phyloP scores from a whole-genome alignment of 352 stramenopile species.

The Peronosclerospora sorghi region DNA sequence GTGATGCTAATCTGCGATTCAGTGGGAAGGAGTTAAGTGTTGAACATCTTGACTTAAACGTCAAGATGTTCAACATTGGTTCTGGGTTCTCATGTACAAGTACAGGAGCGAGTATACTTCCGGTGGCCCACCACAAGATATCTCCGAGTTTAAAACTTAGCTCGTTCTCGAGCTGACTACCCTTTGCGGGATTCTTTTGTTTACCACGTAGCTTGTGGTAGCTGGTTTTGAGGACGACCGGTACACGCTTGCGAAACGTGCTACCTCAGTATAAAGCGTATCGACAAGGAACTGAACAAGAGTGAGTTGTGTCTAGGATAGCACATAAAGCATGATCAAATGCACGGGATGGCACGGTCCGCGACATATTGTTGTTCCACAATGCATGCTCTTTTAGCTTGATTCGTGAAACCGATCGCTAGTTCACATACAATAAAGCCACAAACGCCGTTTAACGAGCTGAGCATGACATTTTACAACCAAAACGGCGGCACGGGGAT shows the following conservation, averaged over 20 bases:
- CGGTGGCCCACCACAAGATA: conserved; percentile 79
- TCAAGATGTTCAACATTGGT: too few species aligned
- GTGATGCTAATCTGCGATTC: too few species aligned
- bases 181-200: conserved; percentile 22
- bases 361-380: conserved; percentile 31
- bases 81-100: neutral
- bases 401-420: conserved; percentile 5
- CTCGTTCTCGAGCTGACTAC: conserved; percentile 37
- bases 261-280: conserved; percentile 60
- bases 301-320: neutral
- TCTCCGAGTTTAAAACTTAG: conserved; percentile 86
- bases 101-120: conserved; percentile 81
- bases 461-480: neutral
- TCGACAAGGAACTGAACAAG: conserved; percentile 23
- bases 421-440: neutral
- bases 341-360: conserved; percentile 39
- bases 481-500: conserved; percentile 4
- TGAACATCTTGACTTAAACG: conserved; percentile 2
- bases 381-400: conserved; percentile 1
- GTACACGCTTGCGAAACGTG: conserved; percentile 48
- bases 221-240: conserved; percentile 22
- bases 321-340: conserved; percentile 26
- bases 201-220: conserved; percentile 20
- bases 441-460: conserved; percentile 18
- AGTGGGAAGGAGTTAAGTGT: conserved; percentile 4